A percentile compares a stretch with the other conserved stretches of the same genome.
Evolutionary conservation across 108 stramenopile genomes (phyloP).

Genomic region (Discostella pseudostelligera): DNA sequence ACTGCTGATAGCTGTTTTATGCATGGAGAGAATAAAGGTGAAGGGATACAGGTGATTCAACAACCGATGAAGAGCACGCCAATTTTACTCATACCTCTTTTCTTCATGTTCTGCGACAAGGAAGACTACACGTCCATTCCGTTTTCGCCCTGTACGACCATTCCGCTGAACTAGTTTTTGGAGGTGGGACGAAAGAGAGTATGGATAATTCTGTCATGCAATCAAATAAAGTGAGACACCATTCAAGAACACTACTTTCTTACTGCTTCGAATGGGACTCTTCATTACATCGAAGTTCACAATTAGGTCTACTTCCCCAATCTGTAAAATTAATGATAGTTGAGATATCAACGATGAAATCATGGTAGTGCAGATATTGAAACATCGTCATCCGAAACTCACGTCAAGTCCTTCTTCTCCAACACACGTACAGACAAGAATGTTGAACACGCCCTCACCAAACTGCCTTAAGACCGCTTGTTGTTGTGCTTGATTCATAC

Average conservation of each 20-base stretch:
- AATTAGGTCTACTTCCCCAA: constrained; percentile 96
- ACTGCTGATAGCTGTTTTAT: constrained; percentile 19
- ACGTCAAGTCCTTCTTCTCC: constrained; percentile 91
- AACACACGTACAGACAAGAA: constrained; percentile 93
- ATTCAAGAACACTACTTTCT: background rate
- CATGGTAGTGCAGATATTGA: background rate
- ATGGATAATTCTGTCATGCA: background rate
- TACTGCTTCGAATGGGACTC: constrained; percentile 78
- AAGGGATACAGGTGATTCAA: background rate
- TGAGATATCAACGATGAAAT: background rate
- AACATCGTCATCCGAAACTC: constrained; percentile 44
- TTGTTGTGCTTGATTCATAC: constrained; percentile 89
- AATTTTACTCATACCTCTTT: constrained; percentile 21
- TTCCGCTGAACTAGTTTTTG: constrained; percentile 61
- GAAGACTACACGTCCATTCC: constrained; percentile 85
- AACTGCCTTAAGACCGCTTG: constrained; percentile 81
- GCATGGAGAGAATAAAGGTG: background rate
- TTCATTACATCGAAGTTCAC: constrained; percentile 88
- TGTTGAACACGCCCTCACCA: constrained; percentile 75
- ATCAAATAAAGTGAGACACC: background rate
- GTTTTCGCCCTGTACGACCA: constrained; percentile 90
- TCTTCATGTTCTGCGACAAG: constrained; percentile 74
- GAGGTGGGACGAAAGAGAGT: background rate
- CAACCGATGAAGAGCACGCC: too few relatives aligned
- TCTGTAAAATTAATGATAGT: constrained; percentile 40